A percentile compares a stretch with the other conserved stretches of the same genome.
These are phyloP conservation scores for Protomyces inouyei DNA, from an alignment of 1,139 yeast species.

Conservation along the genomic window DNA sequence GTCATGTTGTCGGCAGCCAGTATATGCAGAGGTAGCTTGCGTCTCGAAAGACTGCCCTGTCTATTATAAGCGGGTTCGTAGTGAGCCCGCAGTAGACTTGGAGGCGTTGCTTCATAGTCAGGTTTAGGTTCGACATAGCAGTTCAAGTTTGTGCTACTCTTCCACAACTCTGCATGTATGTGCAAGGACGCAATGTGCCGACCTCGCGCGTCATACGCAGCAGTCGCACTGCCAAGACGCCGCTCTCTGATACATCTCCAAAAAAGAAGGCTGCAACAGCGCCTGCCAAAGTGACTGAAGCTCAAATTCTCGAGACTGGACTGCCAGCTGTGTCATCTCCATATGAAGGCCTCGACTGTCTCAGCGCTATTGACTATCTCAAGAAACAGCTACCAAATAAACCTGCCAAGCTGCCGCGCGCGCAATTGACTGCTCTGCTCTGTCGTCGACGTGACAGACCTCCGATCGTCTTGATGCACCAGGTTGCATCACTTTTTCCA, in stretches of 20 bases:
- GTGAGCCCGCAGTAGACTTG: conserved; percentile 4
- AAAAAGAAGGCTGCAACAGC: background rate
- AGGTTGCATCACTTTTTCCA: conserved; percentile 18
- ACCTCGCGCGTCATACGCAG: conserved; percentile 13
- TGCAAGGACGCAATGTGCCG: conserved; percentile 20
- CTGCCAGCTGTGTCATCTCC: conserved; percentile 5
- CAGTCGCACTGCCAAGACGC: conserved; percentile 12
- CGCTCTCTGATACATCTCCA: background rate
- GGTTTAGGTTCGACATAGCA: background rate
- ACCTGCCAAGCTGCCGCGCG: conserved; percentile 12
- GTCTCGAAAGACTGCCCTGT: conserved; percentile 47
- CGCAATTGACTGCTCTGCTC: background rate
- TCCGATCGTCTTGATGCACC: conserved; percentile 10
- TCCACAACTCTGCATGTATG: conserved; percentile 2
- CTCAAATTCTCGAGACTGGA: conserved; percentile 5
- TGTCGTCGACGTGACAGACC: conserved; percentile 13
- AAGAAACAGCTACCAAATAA: background rate
- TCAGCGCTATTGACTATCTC: conserved; percentile 20
- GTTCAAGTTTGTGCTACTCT: too few relatives aligned
- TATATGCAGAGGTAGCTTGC: conserved; percentile 38
- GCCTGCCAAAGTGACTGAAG: background rate
- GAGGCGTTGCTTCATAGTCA: background rate
- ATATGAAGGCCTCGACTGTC: conserved; percentile 12
- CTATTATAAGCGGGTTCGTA: conserved; percentile 40
- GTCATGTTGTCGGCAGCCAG: conserved; percentile 37